Base-by-base conservation (phyloP, 2,329 filamentous ascomycete genomes). In the Ophioceras dolichostomum region DNA sequence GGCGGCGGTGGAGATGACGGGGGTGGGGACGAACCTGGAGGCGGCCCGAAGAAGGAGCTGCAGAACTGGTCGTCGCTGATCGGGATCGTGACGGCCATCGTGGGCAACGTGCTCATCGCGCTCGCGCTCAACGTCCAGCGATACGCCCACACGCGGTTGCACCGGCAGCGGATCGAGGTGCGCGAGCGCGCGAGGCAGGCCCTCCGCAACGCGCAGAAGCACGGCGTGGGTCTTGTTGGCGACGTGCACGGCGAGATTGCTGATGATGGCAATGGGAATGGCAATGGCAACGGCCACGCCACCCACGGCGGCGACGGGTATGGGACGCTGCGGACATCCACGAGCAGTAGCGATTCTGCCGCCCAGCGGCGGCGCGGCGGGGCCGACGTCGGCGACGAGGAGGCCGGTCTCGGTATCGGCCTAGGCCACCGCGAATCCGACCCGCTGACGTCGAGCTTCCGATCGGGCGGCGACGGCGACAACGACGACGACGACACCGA, bases 91-190 rank as follows among this genome's bases (percentile, higher is more conserved):
- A 94, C 88, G 3, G 88, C 91, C 36, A 93, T 98, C 51, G 72
- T 82, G 36, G 91, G 91, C 39, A 98, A 98, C 52, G 67, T 95
- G 24, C 71, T 98, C 37, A 96, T 98, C 47, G 94, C 89, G 1
- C 78, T 98, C 44, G 91, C 91, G 10, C 74, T 98, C 43, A 98
- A 98, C 54, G 89, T 93, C 35, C 91, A 98, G 60, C 78, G 91
- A 46, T 96, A 96, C 56, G 89, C 91, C 24, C 91, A 98, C 54
- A 85, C 91, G 40, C 75, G 81, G 39, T 70, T 98, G 43, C 77
- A 85, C 43, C 71, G 79, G 48, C 78, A 88, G 55, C 76, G 71
- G 47, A 67, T 71, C 32, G 69, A 73, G 43, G 62, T 69, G 32
- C 69, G 71, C 36, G 65, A 69, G 42, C 68, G 65, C 33, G 67